Conservation (phyloP, 768 basidiomycete genomes). For the Tylopilus rubrobrunneus region DNA sequence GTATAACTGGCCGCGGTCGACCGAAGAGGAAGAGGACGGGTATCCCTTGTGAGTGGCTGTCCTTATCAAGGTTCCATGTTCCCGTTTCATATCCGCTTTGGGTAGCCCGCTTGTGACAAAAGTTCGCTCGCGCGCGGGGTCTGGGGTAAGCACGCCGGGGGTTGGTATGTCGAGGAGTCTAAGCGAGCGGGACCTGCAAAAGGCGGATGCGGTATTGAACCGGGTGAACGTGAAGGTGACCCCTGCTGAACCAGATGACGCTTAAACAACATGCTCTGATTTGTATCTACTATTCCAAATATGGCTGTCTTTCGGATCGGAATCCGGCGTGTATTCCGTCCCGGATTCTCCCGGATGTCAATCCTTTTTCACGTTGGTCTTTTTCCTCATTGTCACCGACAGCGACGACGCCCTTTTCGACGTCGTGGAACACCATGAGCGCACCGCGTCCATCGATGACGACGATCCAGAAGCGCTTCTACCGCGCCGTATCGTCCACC, state of each 20-base stretch:
- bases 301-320: too few relatives aligned
- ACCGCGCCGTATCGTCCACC: constrained; percentile 30
- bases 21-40: constrained; percentile 84
- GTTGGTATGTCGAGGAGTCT: constrained; percentile 76
- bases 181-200: constrained; percentile 81
- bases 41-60: constrained; percentile 73
- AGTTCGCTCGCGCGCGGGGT: constrained; percentile 77
- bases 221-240: not conserved
- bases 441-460: constrained; percentile 42
- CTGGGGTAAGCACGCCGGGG: constrained; percentile 82
- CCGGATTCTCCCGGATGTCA: constrained; percentile 20
- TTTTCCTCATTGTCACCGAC: constrained; percentile 4
- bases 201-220: constrained; percentile 83
- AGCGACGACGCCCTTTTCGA: constrained; percentile 10
- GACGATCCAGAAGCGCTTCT: constrained; percentile 51
- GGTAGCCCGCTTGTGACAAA: constrained; percentile 84
- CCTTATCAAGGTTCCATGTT: constrained; percentile 13
- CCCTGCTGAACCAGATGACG: too few relatives aligned
- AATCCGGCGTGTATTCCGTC: not conserved
- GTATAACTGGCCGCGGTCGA: constrained; percentile 51
- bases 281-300: too few relatives aligned
- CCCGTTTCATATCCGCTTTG: constrained; percentile 4
- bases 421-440: constrained; percentile 24
- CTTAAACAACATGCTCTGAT: too few relatives aligned
- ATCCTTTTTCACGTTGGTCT: not conserved